Base-by-base conservation (phyloP, 2,329 filamentous ascomycete genomes). In the Seiridium cupressi region DNA sequence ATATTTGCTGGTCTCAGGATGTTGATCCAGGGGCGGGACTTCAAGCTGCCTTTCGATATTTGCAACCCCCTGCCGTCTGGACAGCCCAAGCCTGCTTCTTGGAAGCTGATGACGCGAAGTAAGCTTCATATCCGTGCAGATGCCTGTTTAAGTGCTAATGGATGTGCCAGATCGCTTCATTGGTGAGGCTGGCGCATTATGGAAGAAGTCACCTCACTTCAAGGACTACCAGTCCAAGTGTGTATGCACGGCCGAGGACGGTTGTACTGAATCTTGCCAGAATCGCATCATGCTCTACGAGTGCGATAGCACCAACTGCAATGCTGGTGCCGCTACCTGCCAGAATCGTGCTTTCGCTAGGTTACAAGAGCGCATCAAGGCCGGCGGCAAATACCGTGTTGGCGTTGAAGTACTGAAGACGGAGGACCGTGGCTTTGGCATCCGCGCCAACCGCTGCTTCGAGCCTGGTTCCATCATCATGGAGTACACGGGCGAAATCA, bases 281-380 rank as follows among this genome's bases (percentile, higher is more conserved):
- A 99, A 99, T 74, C 84, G 93, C 63, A 93, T 93, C 74, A 98
- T 98, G 93, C 88, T 96, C 59, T 98, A 97, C 74, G 95, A 99
- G 77, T 99, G 95, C 73, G 92, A 98, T 73, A 85, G 89, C 51
- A 89, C 84, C 60, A 99, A 97, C 73, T 99, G 95, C 79, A 90
- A 88, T 61, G 79, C 94, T 13, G 89, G 90, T 46, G 81, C 85
- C n/a, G 83, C 86, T 26, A 71, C 81, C 54, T 99, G 95, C 74
- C 87, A 86, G 34, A 99, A 99, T 72, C 91, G 95, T 35, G 89
- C 90, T 31, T 99, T 99, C 75, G 88, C 91, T 36, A 86, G 90
- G 62, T 81, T 99, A 46, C 87, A 87, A 42, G 84, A 87, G 62
- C 88, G 95, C 56, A 87, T 86, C 49, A 90, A 91, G 70, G 86